Evolutionary conservation across 129 eudicot genomes (phyloP).

Genomic region (Pulicaria dysenterica): DNA sequence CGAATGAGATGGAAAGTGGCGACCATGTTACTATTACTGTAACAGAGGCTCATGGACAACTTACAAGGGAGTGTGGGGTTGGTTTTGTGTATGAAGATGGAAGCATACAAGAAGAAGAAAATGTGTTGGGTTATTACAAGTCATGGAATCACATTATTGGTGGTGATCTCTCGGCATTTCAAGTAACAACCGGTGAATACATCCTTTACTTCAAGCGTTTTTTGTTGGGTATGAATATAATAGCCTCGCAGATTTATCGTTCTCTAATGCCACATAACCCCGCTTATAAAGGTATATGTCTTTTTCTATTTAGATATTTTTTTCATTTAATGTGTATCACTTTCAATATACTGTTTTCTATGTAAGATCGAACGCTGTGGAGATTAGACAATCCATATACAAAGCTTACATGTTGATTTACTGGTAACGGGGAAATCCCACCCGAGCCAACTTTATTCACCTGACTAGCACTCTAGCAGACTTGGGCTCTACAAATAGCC

Average conservation of each 20-base stretch:
- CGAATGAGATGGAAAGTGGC: slow-evolving; percentile 29
- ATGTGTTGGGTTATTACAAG: slow-evolving; percentile 13
- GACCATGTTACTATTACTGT: neutral
- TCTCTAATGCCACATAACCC: neutral
- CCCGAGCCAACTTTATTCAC: no score
- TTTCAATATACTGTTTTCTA: no score
- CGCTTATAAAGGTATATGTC: neutral
- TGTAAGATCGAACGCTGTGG: no score
- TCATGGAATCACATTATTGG: slow-evolving; percentile 26
- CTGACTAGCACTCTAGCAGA: no score
- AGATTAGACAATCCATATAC: no score
- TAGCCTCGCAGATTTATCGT: neutral
- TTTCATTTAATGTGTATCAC: neutral
- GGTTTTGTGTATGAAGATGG: slow-evolving; percentile 17
- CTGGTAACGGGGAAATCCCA: no score
- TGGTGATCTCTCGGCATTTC: slow-evolving; percentile 4
- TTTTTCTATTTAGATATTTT: neutral
- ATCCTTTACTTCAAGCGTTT: neutral
- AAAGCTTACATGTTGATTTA: no score
- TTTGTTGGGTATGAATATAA: neutral
- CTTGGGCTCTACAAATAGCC: no score
- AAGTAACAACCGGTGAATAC: slow-evolving; percentile 12
- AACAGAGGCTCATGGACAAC: neutral
- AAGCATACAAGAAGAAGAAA: neutral
- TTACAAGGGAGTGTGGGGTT: slow-evolving; percentile 2